Conservation (phyloP, 257 asterid genomes). For the Solanum piurae region DNA sequence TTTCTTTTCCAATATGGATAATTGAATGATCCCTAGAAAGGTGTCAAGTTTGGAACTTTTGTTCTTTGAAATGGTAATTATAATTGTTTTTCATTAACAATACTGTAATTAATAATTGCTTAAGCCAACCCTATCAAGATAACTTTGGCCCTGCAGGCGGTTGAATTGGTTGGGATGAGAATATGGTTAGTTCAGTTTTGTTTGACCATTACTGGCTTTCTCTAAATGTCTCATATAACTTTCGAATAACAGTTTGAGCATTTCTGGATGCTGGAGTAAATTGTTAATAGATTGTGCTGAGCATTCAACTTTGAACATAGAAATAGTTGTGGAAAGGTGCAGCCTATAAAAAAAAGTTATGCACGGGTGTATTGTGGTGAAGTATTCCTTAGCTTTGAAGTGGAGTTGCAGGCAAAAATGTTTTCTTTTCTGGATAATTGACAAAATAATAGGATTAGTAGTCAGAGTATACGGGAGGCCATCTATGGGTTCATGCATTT, state of each 20-base stretch:
- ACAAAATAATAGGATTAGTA: background rate
- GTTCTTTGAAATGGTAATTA: background rate
- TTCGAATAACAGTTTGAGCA: background rate
- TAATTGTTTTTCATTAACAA: background rate
- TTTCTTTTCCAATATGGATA: background rate
- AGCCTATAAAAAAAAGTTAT: background rate
- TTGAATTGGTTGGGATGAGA: conserved; percentile 23
- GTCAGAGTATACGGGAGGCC: background rate
- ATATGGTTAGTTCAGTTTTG: background rate
- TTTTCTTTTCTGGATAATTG: background rate
- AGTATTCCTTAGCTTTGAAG: background rate
- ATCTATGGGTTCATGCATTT: background rate
- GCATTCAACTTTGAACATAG: background rate
- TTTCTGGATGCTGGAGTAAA: background rate
- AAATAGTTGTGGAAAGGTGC: background rate
- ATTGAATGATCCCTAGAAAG: background rate
- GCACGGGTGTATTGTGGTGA: background rate
- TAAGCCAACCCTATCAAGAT: background rate
- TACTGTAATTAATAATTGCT: background rate
- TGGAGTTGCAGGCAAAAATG: background rate
- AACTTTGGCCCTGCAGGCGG: conserved; percentile 35
- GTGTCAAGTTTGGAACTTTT: background rate
- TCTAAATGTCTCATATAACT: background rate
- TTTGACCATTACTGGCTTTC: background rate
- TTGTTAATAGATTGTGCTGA: background rate